Evolutionary conservation across 2,329 filamentous ascomycete species (phyloP).

Genomic region (Lanzia echinophila): DNA sequence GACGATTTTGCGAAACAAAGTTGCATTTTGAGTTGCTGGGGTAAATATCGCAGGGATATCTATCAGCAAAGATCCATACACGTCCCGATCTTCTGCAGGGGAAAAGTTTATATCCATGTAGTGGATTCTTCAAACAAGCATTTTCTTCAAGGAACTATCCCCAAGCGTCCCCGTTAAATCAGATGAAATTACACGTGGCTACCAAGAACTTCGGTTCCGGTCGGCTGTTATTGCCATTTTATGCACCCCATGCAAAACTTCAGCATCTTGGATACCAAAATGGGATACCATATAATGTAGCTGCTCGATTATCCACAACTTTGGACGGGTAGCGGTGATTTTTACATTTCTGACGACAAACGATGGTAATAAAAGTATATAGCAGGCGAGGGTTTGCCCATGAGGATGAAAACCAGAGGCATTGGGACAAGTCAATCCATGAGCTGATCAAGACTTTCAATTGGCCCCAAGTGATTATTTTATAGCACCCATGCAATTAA

Average conservation of each 20-base stretch:
- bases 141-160: too few species aligned
- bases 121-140: too few species aligned
- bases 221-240: not conserved
- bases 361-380: constrained; percentile 13
- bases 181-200: too few species aligned
- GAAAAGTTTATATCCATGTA: too few species aligned
- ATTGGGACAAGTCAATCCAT: not conserved
- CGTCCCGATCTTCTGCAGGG: too few species aligned
- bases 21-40: too few species aligned
- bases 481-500: constrained; percentile 1
- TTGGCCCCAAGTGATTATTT: not conserved
- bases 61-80: too few species aligned
- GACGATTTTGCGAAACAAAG: too few species aligned
- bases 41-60: too few species aligned
- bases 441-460: not conserved
- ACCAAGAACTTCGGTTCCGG: too few species aligned
- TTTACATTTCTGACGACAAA: constrained; percentile 10
- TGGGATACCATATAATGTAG: constrained; percentile 11
- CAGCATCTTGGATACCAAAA: constrained; percentile 16
- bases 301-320: constrained; percentile 11
- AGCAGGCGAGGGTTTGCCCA: constrained; percentile 1
- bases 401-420: not conserved
- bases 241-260: constrained; percentile 11
- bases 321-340: not conserved
- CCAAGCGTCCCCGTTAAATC: too few species aligned